Conservation (phyloP, 257 asterid genomes). For the Ballota nigra region DNA sequence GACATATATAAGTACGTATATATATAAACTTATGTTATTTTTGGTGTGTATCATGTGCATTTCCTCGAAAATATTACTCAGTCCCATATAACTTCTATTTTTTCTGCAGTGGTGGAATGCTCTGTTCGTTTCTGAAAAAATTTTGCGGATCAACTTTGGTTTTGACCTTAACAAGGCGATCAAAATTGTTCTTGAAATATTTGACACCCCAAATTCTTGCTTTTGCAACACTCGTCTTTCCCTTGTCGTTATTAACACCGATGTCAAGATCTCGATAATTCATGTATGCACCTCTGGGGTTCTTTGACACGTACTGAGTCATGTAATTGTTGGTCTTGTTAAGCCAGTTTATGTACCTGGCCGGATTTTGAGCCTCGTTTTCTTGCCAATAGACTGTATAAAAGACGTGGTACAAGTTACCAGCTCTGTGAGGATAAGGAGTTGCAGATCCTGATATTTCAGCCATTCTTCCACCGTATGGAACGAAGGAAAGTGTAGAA, state of each 20-base stretch:
- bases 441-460: not conserved
- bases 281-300: not conserved
- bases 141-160: not conserved
- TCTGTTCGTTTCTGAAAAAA: not conserved
- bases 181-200: not conserved
- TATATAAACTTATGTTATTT: too few relatives aligned
- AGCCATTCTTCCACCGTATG: constrained; percentile 27
- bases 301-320: not conserved
- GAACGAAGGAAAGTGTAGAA: not conserved
- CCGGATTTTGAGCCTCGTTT: not conserved
- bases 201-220: not conserved
- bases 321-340: not conserved
- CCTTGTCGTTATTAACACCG: not conserved
- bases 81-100: not conserved
- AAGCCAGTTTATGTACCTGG: constrained; percentile 19
- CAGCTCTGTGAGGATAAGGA: constrained; percentile 26
- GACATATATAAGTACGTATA: too few relatives aligned
- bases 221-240: not conserved
- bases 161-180: not conserved
- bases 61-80: not conserved
- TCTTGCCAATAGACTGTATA: constrained; percentile 6
- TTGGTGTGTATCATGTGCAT: not conserved
- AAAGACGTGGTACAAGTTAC: not conserved
- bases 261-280: not conserved
- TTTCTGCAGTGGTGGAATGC: not conserved